Conservation (phyloP, 2,329 filamentous ascomycete species). For the Botrytis hyacinthi region DNA sequence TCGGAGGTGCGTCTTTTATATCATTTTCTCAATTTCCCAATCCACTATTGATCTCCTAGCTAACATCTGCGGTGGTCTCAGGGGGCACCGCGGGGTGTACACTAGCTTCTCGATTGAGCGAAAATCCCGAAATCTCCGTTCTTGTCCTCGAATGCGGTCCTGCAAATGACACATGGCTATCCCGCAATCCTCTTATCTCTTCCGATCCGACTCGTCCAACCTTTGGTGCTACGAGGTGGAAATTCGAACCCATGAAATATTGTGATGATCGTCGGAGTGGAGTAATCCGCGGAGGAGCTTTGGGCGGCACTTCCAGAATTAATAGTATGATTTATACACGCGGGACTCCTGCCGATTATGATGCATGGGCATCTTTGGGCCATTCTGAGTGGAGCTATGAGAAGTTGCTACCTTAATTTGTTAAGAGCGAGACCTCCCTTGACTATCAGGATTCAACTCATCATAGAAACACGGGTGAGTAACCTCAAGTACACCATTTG, state of each 20-base stretch:
- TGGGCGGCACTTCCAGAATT: slow-evolving; percentile 44
- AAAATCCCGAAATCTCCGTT: slow-evolving; percentile 40
- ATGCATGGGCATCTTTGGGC: slow-evolving; percentile 47
- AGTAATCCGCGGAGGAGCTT: slow-evolving; percentile 17
- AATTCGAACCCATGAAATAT: slow-evolving; percentile 13
- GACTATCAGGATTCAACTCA: neutral
- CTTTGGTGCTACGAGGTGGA: slow-evolving; percentile 3
- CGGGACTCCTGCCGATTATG: slow-evolving; percentile 43
- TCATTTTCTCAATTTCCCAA: too few relatives aligned
- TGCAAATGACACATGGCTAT: slow-evolving; percentile 15
- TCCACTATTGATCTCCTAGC: accelerated
- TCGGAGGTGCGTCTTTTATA: neutral
- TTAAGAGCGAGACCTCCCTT: slow-evolving; percentile 34
- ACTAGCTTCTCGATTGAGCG: slow-evolving; percentile 43
- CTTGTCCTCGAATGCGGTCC: slow-evolving; percentile 43
- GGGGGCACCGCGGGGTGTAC: slow-evolving; percentile 45
- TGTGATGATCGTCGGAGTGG: slow-evolving; percentile 11
- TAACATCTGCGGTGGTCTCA: neutral
- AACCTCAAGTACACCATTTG: neutral
- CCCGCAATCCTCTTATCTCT: neutral
- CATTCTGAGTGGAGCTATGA: slow-evolving; percentile 47
- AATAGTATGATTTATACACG: slow-evolving; percentile 44
- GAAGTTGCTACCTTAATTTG: slow-evolving; percentile 44
- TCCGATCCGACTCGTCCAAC: neutral
- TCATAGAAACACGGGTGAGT: slow-evolving; percentile 5